These are phyloP conservation scores for Phaffia tasmanica DNA, from an alignment of 768 basidiomycete genomes.

Conservation along the genomic window DNA sequence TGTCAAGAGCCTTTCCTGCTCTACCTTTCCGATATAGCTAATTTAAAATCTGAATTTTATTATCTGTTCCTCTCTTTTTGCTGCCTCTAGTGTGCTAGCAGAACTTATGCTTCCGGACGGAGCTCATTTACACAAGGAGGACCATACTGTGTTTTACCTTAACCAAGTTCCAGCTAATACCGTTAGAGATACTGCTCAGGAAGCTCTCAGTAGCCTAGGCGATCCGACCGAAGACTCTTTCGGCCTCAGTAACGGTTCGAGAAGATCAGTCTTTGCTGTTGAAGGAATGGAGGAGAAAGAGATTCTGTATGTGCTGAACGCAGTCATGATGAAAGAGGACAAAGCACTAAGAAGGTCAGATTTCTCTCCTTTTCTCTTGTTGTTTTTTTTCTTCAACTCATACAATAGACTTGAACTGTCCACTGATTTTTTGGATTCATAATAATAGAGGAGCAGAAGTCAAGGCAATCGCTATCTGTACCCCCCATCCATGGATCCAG, in stretches of 20 bases:
- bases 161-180: constrained; percentile 86
- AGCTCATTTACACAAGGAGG: constrained; percentile 83
- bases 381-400: not conserved
- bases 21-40: not conserved
- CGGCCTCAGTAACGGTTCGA: constrained; percentile 17
- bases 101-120: constrained; percentile 99
- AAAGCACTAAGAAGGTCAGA: constrained; percentile 63
- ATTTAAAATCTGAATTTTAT: not conserved
- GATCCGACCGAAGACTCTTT: constrained; percentile 18
- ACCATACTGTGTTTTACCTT: constrained; percentile 98
- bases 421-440: not conserved
- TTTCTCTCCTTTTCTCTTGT: not conserved
- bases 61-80: not conserved
- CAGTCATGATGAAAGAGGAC: constrained; percentile 85
- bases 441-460: constrained; percentile 71
- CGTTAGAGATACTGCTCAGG: constrained; percentile 56
- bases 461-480: constrained; percentile 88
- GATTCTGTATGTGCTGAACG: constrained; percentile 74
- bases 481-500: constrained; percentile 84
- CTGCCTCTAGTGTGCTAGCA: constrained; percentile 61
- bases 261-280: constrained; percentile 27
- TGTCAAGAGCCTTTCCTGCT: not conserved
- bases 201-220: constrained; percentile 35
- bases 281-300: constrained; percentile 39
- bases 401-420: no score